Base-by-base conservation (phyloP, 73 alveolate species). In the Halteria grandinella region DNA sequence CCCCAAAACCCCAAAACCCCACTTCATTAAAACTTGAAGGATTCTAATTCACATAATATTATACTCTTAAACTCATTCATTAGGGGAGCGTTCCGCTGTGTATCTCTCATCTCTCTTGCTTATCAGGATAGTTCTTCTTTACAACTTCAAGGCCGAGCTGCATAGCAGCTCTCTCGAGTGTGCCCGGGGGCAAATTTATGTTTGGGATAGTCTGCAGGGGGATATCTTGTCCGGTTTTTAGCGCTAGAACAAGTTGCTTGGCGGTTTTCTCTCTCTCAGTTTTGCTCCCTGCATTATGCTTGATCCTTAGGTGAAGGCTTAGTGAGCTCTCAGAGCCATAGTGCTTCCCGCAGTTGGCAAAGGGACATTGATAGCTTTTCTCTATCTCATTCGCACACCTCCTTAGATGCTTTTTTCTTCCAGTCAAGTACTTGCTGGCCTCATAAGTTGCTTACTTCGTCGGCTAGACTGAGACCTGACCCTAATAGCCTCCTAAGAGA, bases 201-300 rank as follows among this genome's bases (percentile, higher is more conserved):
- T 15, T 15, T 11, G 50, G 18, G 18, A 39, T 10, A 39, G 15
- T 39, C 15, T 39, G 50, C 15, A 11, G 10, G 50, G 50, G 10
- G 50, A 11, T 15, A 39, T 11, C 18, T 39, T 11, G 50, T 39
- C 78, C 78, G 51, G 29, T 71, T 14, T 24, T n/a, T n/a, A 53
- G 29, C 44, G 70, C 72, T 52, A 39, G 28, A 2, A 73, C 54
- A 15, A 76, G 18, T 37, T 50, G 37, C 81, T 73, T 87, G 27
- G 97, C 97, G 23, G 86, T 71, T 54, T 87, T 90, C 53, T 90
- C 97, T 74, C 97, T 86, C 31, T 90, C 97, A 2, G 97, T 90
- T 52, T 90, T 90, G 45, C 89, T 90, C 0, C 97, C 97, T 29
- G 92, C 97, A 62, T 79, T 75, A 54, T 90, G 97, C 55, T 90